Conservation (phyloP, 2,329 filamentous ascomycete species). For the Diaporthe amygdali region DNA sequence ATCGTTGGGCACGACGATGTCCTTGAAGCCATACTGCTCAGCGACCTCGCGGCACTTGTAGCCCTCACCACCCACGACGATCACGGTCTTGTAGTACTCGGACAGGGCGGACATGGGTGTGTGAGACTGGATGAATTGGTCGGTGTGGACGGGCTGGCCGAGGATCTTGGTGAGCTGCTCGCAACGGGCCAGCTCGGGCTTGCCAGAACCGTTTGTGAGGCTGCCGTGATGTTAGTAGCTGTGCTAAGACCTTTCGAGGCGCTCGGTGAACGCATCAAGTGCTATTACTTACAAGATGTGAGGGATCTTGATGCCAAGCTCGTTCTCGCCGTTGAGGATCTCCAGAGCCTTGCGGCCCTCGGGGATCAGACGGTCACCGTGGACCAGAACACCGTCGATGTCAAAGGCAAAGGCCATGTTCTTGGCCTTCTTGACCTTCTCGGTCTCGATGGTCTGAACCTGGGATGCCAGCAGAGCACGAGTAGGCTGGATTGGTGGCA, state of each 20-base stretch:
- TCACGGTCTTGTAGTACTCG: constrained; percentile 78
- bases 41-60: constrained; percentile 77
- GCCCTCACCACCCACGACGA: constrained; percentile 77
- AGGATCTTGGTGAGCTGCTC: constrained; percentile 73
- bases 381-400: constrained; percentile 78
- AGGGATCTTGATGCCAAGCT: constrained; percentile 79
- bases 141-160: constrained; percentile 66
- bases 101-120: constrained; percentile 78
- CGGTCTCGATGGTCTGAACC: constrained; percentile 69
- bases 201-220: constrained; percentile 76
- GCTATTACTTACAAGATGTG: constrained; percentile 62
- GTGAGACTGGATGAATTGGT: constrained; percentile 80
- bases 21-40: constrained; percentile 75
- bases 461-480: constrained; percentile 73
- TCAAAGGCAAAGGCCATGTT: constrained; percentile 86
- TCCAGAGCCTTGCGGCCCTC: constrained; percentile 70
- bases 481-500: constrained; percentile 64
- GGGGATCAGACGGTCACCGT: constrained; percentile 73
- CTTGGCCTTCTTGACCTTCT: constrained; percentile 73
- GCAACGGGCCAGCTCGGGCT: constrained; percentile 69
- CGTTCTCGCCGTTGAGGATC: constrained; percentile 77
- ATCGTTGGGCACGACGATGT: constrained; percentile 76
- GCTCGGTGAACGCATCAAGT: neutral
- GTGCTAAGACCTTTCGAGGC: neutral
- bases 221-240: constrained; percentile 10